These are phyloP conservation scores for Peterozyma toletana DNA, from an alignment of 805 yeast genomes.

Conservation along the genomic window DNA sequence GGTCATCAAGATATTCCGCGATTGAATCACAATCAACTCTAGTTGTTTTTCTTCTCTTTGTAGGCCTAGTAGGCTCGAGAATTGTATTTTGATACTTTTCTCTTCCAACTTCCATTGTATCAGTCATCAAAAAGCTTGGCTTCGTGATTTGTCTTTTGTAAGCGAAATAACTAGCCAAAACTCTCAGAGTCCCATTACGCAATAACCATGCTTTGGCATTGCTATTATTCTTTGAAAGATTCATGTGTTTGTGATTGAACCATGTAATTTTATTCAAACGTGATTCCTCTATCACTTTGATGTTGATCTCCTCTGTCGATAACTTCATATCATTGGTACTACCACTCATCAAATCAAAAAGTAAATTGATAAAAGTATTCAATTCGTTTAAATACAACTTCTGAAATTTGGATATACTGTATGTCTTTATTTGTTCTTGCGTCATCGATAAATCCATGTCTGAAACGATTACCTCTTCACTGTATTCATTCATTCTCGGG, in stretches of 20 bases:
- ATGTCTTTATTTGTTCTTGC: neutral
- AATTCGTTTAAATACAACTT: constrained; percentile 10
- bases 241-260: constrained; percentile 12
- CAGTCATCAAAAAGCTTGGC: neutral
- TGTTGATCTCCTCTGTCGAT: constrained; percentile 7
- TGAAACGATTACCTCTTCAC: constrained; percentile 5
- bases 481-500: neutral
- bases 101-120: too few species aligned
- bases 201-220: constrained; percentile 32
- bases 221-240: constrained; percentile 3
- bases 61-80: constrained; percentile 1
- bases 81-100: too few species aligned
- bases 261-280: constrained; percentile 9
- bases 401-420: constrained; percentile 1
- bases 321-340: constrained; percentile 8
- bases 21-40: constrained; percentile 16
- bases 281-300: constrained; percentile 10
- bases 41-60: constrained; percentile 21
- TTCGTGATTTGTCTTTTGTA: neutral
- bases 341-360: constrained; percentile 13
- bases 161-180: neutral
- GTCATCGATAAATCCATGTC: constrained; percentile 1
- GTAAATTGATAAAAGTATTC: constrained; percentile 8
- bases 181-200: constrained; percentile 20
- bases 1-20: constrained; percentile 13